Base-by-base conservation (phyloP, 768 basidiomycete species). In the Mrakia gelida region DNA sequence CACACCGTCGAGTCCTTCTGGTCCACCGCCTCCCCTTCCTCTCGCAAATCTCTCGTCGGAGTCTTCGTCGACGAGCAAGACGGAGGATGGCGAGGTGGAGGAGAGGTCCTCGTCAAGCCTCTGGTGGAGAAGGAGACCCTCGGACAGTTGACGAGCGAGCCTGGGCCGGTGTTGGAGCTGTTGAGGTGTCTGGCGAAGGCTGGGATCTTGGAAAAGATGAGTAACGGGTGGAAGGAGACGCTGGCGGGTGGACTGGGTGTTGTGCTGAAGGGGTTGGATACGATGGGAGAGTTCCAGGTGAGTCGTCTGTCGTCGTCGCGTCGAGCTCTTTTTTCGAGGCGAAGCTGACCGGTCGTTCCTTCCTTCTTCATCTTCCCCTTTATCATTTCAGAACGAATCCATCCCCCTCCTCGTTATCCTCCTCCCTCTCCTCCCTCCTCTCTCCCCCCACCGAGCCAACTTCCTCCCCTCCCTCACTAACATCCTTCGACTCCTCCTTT, bases 381-480 rank as follows among this genome's bases (percentile, higher is more conserved):
- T n/a, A n/a, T 21, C 70, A 49, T 70, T 34, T 43, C 77, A 45
- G 70, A 45, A 74, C 70, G 52, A 74, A 30, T 21, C 75, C 1
- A 71, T 79, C 9, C 61, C 80, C 30, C 77, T 81, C 23, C 80
- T 81, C 5, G 80, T 80, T 32, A 75, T 80, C 0, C 41, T 54
- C n/a, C 43, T 49, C 8, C 56, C 34, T 23, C 5, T 30, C 38
- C 79, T 73, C 72, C 79, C 16, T 62, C 9, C 80, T 80, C 41
- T 68, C 59, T 67, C 79, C 78, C 52, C 80, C 21, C 79, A 62
- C 15, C 72, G 72, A 73, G 56, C 52, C 21, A 52, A 32, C 32
- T 73, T 73, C 70, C 65, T 81, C 13, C 79, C 79, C 45, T 75
- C 79, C n/a, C 75, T 77, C n/a, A 65, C 65, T 54, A 38, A 23